phyloP scores from a whole-genome alignment of 2,329 filamentous ascomycete genomes.

The Diaporthe ampelina region DNA sequence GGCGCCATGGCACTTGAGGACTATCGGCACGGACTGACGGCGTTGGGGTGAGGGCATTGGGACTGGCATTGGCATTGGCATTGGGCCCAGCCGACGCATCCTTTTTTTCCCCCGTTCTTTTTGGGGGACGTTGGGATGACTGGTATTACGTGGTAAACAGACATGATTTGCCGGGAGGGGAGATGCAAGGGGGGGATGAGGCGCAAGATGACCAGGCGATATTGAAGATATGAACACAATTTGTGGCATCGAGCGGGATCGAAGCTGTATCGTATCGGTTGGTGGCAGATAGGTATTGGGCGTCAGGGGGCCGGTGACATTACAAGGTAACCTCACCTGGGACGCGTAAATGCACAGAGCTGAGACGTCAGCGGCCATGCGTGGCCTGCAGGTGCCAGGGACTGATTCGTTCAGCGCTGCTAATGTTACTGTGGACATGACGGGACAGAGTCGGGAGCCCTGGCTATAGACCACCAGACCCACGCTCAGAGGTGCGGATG shows the following conservation, averaged over 20 bases:
- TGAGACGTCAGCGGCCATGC: conserved; percentile 18
- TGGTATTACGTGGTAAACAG: not conserved
- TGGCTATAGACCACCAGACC: too few species aligned
- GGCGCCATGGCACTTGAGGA: not conserved
- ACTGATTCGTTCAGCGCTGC: conserved; percentile 22
- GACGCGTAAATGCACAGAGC: conserved; percentile 8
- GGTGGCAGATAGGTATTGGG: not conserved
- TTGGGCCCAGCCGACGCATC: not conserved
- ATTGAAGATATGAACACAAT: not conserved
- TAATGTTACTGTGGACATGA: too few species aligned
- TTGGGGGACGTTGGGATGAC: not conserved
- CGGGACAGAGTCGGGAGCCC: too few species aligned
- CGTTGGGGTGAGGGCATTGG: not conserved
- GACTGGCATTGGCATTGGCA: not conserved
- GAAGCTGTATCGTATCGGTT: too few species aligned
- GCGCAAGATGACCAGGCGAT: too few species aligned
- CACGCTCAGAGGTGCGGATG: too few species aligned
- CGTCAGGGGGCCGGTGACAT: conserved; percentile 17
- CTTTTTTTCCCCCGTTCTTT: not conserved
- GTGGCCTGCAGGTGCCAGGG: not conserved
- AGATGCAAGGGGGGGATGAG: too few species aligned
- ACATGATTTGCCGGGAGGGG: not conserved
- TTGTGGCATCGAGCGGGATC: not conserved
- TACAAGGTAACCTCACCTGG: conserved; percentile 7
- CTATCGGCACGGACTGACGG: not conserved